Conservation (phyloP, 2,329 filamentous ascomycete genomes). For the Pochonia chlamydosporia region DNA sequence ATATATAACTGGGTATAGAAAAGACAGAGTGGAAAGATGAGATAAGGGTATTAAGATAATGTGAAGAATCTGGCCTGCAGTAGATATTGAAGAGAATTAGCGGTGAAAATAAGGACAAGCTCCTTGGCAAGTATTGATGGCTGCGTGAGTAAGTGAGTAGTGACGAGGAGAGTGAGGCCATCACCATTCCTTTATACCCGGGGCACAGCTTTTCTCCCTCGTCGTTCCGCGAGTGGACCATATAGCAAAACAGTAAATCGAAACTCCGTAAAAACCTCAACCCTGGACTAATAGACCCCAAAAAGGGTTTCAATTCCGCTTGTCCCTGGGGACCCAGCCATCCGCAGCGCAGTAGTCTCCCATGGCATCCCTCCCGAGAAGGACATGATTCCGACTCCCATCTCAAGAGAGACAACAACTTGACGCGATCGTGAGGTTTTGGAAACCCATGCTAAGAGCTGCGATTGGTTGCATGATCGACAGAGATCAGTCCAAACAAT, state of each 20-base stretch:
- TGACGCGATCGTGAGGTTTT: neutral
- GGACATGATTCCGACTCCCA: neutral
- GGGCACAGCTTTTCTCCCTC: neutral
- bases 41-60: too few relatives aligned
- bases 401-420: neutral
- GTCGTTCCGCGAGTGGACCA: too few relatives aligned
- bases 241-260: neutral
- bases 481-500: conserved; percentile 4
- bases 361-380: too few relatives aligned
- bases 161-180: conserved; percentile 2
- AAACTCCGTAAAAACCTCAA: neutral
- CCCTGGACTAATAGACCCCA: neutral
- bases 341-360: too few relatives aligned
- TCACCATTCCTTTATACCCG: conserved; percentile 8
- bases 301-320: too few relatives aligned
- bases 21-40: neutral
- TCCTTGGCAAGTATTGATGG: neutral
- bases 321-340: too few relatives aligned
- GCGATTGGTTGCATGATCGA: neutral
- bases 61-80: conserved; percentile 9
- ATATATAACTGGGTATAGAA: too few relatives aligned
- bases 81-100: neutral
- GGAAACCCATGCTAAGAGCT: neutral
- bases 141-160: conserved; percentile 5
- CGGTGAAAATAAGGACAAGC: neutral